Evolutionary conservation across 805 yeast genomes (phyloP).

Genomic region (Starmerella ratchasimensis): DNA sequence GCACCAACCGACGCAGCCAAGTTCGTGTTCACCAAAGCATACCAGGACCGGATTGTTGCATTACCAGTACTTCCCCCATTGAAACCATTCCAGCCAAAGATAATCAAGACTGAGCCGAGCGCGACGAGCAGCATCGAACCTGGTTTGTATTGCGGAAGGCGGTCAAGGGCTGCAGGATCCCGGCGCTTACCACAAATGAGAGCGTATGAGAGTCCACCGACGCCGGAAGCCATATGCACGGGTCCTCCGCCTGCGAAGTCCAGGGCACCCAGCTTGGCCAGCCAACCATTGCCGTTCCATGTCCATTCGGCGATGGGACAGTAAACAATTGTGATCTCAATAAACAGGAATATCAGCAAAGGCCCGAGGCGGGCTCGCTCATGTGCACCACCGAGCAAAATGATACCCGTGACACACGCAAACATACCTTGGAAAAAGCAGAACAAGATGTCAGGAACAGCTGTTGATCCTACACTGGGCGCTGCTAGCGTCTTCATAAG

Average conservation of each 20-base stretch:
- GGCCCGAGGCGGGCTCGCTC: constrained; percentile 95
- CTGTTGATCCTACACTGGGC: constrained; percentile 44
- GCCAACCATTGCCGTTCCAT: constrained; percentile 93
- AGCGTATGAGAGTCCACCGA: constrained; percentile 89
- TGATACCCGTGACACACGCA: constrained; percentile 81
- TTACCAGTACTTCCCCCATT: constrained; percentile 97
- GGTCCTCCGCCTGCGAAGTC: constrained; percentile 99
- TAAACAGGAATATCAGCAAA: constrained; percentile 84
- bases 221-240: constrained; percentile 89
- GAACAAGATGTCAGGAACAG: constrained; percentile 79
- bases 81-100: constrained; percentile 99
- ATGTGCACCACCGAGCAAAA: constrained; percentile 96
- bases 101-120: constrained; percentile 81
- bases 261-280: constrained; percentile 62
- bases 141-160: constrained; percentile 78
- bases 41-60: constrained; percentile 84
- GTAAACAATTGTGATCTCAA: constrained; percentile 92
- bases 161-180: constrained; percentile 49
- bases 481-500: constrained; percentile 72
- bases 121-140: constrained; percentile 85
- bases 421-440: constrained; percentile 94
- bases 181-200: constrained; percentile 82
- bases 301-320: constrained; percentile 96
- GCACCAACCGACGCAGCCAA: constrained; percentile 91
- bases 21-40: constrained; percentile 86